Conservation (phyloP, 2,329 filamentous ascomycete genomes). For the Phialophora verrucosa region DNA sequence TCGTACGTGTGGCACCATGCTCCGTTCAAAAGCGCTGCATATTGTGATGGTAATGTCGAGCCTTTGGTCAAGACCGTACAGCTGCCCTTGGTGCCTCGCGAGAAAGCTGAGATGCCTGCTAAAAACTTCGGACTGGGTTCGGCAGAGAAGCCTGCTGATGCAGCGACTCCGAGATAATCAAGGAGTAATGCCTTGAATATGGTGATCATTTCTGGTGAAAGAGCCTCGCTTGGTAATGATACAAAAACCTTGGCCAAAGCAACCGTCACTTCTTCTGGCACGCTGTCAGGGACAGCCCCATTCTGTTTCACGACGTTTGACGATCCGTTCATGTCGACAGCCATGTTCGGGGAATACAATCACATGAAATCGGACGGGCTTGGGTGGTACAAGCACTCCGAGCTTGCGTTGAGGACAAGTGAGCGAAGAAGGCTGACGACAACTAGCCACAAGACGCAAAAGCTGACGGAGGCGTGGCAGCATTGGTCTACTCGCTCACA, state of each 20-base stretch:
- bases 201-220: no score
- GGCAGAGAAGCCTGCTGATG: conserved; percentile 22
- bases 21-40: conserved; percentile 50
- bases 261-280: not conserved
- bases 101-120: conserved; percentile 14
- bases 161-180: conserved; percentile 29
- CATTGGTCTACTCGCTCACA: conserved; percentile 41
- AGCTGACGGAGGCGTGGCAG: conserved; percentile 55
- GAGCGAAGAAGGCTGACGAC: not conserved
- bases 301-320: not conserved
- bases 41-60: conserved; percentile 42
- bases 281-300: not conserved
- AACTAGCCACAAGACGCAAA: no score
- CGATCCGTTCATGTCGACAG: not conserved
- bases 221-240: not conserved
- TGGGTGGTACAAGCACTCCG: conserved; percentile 19
- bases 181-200: conserved; percentile 25
- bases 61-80: conserved; percentile 29
- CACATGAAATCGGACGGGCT: no score
- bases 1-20: conserved; percentile 51
- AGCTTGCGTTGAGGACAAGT: conserved; percentile 18
- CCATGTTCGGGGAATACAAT: not conserved
- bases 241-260: not conserved
- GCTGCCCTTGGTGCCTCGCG: conserved; percentile 11
- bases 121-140: conserved; percentile 26